Base-by-base conservation (phyloP, 805 yeast species). In the Brettanomyces naardenensis region DNA sequence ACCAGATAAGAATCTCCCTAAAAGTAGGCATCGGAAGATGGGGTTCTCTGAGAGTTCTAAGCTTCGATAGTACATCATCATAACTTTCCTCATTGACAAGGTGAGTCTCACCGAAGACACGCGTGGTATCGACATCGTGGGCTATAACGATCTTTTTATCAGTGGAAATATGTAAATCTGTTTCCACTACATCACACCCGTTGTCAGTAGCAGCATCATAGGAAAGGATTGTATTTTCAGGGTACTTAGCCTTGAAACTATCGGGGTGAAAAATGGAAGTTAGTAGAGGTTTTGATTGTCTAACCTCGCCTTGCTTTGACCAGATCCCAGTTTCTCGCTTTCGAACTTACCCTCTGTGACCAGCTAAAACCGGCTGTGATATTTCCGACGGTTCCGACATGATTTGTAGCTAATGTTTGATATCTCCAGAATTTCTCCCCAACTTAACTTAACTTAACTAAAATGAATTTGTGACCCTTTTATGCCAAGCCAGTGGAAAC, bases 221-320 rank as follows among this genome's bases (percentile, higher is more conserved):
- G 11, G 65, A 58, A 1, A 47, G 35, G 4, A 63, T 44, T n/a
- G 67, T 59, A 39, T 63, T 63, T 36, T 63, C 67, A 2, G 66
- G 66, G 36, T 36, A 59, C 7, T 36, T 30, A 11, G 45, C 45
- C 21, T 54, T 51, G 41, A 40, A 55, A 7, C 62, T 50, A 28
- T 33, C 22, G n/a, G 18, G 10, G 19, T 14, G 9, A 9, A 27
- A 5, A 9, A 5, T 15, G 25, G 31, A 17, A 28, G 36, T 33
- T 20, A 40, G 35, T 33, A 19, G 17, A 11, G 22, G 1, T 14
- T 13, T 2, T 28, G 14, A 28, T 13, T 15, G 17, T 13, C n/a
- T n/a, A n/a, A n/a, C n/a, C n/a, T n/a, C n/a, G n/a, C n/a, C n/a
- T n/a, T n/a, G n/a, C n/a, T 18, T 9, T 13, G 9, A 11, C n/a